Evolutionary conservation across 805 yeast species (phyloP).

Genomic region (Saccharomycopsis sp.): DNA sequence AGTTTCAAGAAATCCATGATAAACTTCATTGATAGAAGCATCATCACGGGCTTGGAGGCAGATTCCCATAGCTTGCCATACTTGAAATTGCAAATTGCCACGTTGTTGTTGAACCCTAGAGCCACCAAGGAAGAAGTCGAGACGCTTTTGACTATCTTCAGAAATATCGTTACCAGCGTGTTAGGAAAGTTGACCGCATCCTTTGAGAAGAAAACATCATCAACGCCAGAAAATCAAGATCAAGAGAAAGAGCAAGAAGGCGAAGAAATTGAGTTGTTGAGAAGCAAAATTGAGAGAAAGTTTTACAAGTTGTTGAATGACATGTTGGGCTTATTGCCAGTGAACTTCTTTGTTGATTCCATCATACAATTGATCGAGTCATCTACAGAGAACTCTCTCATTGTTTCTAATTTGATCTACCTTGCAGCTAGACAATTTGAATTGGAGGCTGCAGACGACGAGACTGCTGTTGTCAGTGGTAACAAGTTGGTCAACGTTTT

Average conservation of each 20-base stretch:
- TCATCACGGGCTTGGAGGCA: conserved; percentile 33
- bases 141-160: conserved; percentile 24
- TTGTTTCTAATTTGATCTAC: conserved; percentile 49
- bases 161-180: conserved; percentile 23
- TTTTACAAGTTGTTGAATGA: conserved; percentile 52
- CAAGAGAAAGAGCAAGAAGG: background rate
- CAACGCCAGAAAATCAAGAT: too few relatives aligned
- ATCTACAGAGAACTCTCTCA: conserved; percentile 29
- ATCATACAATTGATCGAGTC: conserved; percentile 35
- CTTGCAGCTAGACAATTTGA: conserved; percentile 64
- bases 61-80: conserved; percentile 33
- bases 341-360: conserved; percentile 60
- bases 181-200: conserved; percentile 16
- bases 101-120: conserved; percentile 37
- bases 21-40: conserved; percentile 42
- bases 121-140: conserved; percentile 19
- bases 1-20: conserved; percentile 43
- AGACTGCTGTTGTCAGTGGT: conserved; percentile 29
- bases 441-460: conserved; percentile 48
- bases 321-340: conserved; percentile 64
- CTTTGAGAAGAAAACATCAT: background rate
- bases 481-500: conserved; percentile 43
- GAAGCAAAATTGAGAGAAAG: conserved; percentile 28
- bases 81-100: conserved; percentile 45
- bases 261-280: conserved; percentile 5